Conservation (phyloP, 2,329 filamentous ascomycete genomes). For the Graphiopsis chlorocephala region DNA sequence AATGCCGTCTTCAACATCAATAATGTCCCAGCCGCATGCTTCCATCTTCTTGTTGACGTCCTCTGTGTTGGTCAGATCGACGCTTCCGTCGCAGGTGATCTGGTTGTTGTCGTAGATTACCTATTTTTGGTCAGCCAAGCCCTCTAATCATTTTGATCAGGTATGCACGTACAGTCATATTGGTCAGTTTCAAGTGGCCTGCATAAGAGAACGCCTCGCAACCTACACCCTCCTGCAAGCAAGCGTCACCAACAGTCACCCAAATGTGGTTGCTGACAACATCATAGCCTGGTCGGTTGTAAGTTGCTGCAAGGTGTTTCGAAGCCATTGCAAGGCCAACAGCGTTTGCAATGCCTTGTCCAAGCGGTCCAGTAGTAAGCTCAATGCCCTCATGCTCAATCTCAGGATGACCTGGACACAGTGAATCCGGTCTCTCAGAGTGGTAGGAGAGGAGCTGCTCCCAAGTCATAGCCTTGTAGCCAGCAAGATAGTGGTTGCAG, state of each 20-base stretch:
- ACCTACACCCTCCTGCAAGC: slow-evolving; percentile 57
- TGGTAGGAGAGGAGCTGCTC: slow-evolving; percentile 57
- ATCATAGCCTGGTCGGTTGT: slow-evolving; percentile 50
- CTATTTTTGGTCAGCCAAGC: background rate
- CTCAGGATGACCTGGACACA: slow-evolving; percentile 52
- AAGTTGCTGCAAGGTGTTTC: slow-evolving; percentile 55
- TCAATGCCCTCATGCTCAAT: slow-evolving; percentile 59
- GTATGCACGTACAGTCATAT: slow-evolving; percentile 45
- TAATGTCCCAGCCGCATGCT: slow-evolving; percentile 54
- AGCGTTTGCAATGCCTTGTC: slow-evolving; percentile 58
- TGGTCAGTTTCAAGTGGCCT: slow-evolving; percentile 55
- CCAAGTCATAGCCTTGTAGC: slow-evolving; percentile 55
- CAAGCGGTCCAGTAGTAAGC: slow-evolving; percentile 59
- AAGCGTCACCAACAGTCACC: slow-evolving; percentile 59
- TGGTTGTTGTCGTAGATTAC: slow-evolving; percentile 59
- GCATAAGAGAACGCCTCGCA: slow-evolving; percentile 59
- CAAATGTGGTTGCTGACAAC: slow-evolving; percentile 53
- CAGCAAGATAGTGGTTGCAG: slow-evolving; percentile 38
- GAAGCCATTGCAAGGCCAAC: slow-evolving; percentile 59
- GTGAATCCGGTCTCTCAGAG: slow-evolving; percentile 46
- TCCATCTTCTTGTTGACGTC: slow-evolving; percentile 58
- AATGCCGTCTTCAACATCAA: slow-evolving; percentile 54
- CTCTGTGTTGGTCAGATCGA: slow-evolving; percentile 53
- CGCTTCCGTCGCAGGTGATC: slow-evolving; percentile 57
- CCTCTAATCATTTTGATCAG: background rate